phyloP scores from a whole-genome alignment of 106 monocot genomes.

The Dioscorea zingiberensis region DNA sequence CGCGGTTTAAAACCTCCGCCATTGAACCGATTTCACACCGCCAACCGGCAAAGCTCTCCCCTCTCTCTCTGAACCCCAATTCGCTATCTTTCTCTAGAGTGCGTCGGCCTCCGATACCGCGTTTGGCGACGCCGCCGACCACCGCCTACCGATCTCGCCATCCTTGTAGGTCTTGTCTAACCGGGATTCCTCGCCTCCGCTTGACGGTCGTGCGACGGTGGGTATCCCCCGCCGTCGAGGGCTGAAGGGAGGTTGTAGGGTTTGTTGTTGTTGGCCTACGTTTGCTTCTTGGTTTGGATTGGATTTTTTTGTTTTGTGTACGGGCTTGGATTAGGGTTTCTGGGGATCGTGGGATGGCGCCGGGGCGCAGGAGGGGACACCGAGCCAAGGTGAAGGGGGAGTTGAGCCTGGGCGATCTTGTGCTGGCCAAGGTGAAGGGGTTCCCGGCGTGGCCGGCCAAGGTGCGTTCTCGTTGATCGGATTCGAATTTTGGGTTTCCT shows the following conservation, averaged over 20 bases:
- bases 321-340: background rate
- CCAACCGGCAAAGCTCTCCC: background rate
- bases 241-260: background rate
- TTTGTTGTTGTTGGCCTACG: background rate
- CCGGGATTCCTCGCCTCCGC: background rate
- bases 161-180: background rate
- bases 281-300: too few relatives aligned
- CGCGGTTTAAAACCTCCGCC: background rate
- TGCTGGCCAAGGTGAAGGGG: constrained; percentile 52
- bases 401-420: constrained; percentile 38
- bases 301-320: background rate
- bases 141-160: background rate
- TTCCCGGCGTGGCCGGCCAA: constrained; percentile 48
- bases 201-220: background rate
- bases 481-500: too few relatives aligned
- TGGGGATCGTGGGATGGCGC: constrained; percentile 18
- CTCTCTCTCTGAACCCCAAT: background rate
- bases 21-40: background rate
- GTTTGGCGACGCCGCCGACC: background rate
- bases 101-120: background rate
- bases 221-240: too few relatives aligned
- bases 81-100: background rate
- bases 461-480: constrained; percentile 9
- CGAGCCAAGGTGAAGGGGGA: constrained; percentile 21
- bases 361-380: constrained; percentile 20